These are phyloP conservation scores for Ceratobasidium sp. DNA, from an alignment of 1,284 basidiomycete species.

Conservation along the genomic window DNA sequence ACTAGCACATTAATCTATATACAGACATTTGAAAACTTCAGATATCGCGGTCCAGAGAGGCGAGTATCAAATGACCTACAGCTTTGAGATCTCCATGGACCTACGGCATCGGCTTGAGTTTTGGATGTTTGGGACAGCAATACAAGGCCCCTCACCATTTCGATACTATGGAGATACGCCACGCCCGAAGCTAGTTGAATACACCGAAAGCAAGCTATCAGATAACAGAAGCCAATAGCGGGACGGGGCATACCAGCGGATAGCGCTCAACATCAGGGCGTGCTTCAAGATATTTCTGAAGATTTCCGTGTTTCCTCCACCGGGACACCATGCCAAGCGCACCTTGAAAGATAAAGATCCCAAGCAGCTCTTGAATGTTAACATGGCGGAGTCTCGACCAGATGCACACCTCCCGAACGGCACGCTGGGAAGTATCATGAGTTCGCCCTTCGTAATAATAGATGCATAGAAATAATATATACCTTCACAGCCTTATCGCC, in stretches of 20 bases:
- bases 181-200: background rate
- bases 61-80: background rate
- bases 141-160: background rate
- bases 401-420: background rate
- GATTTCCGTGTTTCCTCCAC: background rate
- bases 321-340: background rate
- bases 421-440: background rate
- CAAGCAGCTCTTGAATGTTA: conserved; percentile 2
- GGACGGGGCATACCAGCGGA: background rate
- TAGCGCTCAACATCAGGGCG: background rate
- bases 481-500: too few species aligned
- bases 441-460: too few species aligned
- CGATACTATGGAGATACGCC: background rate
- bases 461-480: too few species aligned
- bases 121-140: background rate
- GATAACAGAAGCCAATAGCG: too few species aligned
- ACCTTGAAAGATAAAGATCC: background rate
- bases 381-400: conserved; percentile 1
- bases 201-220: background rate
- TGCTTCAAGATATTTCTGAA: background rate
- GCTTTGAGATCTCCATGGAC: conserved; percentile 16
- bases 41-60: background rate
- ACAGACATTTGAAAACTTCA: background rate
- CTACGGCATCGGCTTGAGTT: background rate
- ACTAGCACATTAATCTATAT: conserved; percentile 7